Evolutionary conservation across 441 rosid species (phyloP).

Genomic region (Pelargonium myrrhifolium): DNA sequence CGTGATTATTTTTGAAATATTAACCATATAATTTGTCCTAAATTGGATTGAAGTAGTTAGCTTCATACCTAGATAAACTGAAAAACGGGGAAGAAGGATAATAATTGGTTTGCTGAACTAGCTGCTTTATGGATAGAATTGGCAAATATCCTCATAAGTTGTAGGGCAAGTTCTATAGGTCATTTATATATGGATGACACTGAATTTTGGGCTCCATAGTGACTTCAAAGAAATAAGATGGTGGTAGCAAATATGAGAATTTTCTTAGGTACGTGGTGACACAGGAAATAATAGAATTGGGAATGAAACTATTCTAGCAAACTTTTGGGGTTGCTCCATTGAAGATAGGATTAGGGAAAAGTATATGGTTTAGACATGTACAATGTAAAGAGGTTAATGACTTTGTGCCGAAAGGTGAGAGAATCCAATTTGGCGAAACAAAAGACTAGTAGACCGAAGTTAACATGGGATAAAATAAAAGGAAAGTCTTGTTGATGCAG

Average conservation of each 20-base stretch:
- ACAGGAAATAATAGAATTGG: neutral
- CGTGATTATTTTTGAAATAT: too few relatives aligned
- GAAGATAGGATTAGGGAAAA: neutral
- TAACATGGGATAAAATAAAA: too few relatives aligned
- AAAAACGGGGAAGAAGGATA: too few relatives aligned
- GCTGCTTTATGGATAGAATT: too few relatives aligned
- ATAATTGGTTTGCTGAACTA: too few relatives aligned
- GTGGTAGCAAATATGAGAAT: neutral
- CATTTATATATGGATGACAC: neutral
- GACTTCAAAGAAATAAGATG: neutral
- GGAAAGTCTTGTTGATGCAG: too few relatives aligned
- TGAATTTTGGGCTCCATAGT: neutral
- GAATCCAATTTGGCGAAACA: neutral
- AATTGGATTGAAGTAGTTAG: too few relatives aligned
- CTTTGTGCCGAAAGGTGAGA: neutral
- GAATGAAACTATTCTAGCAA: neutral
- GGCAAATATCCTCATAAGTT: neutral
- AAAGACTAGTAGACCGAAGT: too few relatives aligned
- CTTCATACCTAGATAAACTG: too few relatives aligned
- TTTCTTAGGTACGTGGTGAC: neutral
- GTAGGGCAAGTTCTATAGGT: neutral
- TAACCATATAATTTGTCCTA: too few relatives aligned
- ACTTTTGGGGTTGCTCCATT: neutral
- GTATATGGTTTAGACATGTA: neutral
- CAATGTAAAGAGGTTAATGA: neutral